Conservation (phyloP, 169 alveolate genomes). For the Eimeria falciformis region DNA sequence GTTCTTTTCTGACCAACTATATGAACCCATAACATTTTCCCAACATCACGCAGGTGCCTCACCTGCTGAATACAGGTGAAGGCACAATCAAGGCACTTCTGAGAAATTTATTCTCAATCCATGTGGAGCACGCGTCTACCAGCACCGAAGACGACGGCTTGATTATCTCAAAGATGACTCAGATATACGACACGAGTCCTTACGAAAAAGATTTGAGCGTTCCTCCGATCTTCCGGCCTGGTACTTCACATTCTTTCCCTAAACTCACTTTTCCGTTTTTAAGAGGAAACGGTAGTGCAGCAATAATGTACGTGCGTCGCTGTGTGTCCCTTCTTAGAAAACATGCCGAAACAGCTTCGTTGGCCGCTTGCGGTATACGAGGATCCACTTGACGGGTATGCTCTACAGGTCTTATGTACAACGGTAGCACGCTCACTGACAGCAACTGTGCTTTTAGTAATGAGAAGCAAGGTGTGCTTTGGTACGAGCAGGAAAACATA, state of each 20-base stretch:
- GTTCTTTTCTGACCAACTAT: no score
- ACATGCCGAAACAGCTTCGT: conserved; percentile 54
- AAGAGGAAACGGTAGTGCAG: background rate
- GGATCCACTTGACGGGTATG: conserved; percentile 47
- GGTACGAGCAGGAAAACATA: background rate
- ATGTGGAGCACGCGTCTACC: background rate
- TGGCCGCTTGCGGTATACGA: conserved; percentile 46
- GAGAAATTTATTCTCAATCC: no score
- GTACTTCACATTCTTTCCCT: background rate
- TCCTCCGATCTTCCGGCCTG: conserved; percentile 14
- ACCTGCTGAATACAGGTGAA: background rate
- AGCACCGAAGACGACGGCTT: background rate
- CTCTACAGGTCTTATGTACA: background rate
- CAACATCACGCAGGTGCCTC: no score
- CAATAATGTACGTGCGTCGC: background rate
- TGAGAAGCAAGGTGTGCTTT: background rate
- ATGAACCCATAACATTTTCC: no score
- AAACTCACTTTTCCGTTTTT: background rate
- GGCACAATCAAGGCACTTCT: background rate
- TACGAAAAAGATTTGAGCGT: conserved; percentile 66
- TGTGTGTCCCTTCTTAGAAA: background rate
- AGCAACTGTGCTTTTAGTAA: background rate
- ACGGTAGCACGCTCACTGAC: background rate
- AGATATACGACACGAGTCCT: conserved; percentile 67
- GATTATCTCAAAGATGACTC: background rate